Conservation (phyloP, 2,329 filamentous ascomycete species). For the Aureobasidium sp. region DNA sequence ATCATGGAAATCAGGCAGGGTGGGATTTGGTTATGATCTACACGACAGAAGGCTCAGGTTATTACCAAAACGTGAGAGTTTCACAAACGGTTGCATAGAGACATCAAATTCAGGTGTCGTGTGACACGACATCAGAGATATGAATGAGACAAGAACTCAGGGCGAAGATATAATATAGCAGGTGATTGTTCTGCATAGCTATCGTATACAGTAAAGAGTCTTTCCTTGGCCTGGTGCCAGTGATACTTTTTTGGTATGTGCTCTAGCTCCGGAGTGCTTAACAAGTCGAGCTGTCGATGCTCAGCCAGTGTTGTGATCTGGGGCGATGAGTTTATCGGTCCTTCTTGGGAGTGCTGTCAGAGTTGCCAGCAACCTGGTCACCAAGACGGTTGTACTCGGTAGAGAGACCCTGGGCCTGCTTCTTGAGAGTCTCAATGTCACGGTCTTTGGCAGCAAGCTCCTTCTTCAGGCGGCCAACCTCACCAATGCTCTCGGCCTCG, state of each 20-base stretch:
- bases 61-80: neutral
- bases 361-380: conserved; percentile 63
- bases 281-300: neutral
- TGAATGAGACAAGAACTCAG: neutral
- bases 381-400: conserved; percentile 80
- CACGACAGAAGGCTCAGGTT: neutral
- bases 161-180: neutral
- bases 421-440: conserved; percentile 83
- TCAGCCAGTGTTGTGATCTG: neutral
- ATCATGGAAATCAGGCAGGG: neutral
- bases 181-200: neutral
- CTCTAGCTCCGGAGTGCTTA: neutral
- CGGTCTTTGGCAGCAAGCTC: conserved; percentile 66
- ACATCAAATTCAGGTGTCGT: neutral
- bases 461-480: conserved; percentile 63
- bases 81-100: neutral
- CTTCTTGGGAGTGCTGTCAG: conserved; percentile 47
- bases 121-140: neutral
- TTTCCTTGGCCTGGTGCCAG: neutral
- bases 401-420: conserved; percentile 77
- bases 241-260: neutral
- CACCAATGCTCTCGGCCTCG: conserved; percentile 64
- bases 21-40: neutral
- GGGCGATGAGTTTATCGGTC: conserved; percentile 38
- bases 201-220: conserved; percentile 2